A percentile compares a stretch with the other conserved stretches of the same genome.
Evolutionary conservation across 345 rosid genomes (phyloP).

Genomic region (Arabis hirsuta): DNA sequence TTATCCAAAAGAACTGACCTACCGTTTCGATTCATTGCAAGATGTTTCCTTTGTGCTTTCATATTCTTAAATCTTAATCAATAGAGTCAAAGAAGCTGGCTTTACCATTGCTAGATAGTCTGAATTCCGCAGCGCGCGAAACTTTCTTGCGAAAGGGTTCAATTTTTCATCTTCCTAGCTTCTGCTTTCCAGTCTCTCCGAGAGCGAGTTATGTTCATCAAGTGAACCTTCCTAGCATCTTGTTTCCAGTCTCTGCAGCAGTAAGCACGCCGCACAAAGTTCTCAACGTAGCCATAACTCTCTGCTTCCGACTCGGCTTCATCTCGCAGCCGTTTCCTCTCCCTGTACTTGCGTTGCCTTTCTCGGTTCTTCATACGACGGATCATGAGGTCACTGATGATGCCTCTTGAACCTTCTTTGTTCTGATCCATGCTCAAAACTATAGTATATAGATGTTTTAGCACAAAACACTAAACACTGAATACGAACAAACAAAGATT

Average conservation of each 20-base stretch:
- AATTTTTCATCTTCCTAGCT: conserved; percentile 7
- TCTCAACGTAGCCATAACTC: background rate
- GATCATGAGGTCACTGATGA: background rate
- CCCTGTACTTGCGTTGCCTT: background rate
- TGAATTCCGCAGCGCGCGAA: background rate
- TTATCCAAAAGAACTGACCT: conserved; percentile 15
- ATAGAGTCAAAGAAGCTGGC: too few species aligned
- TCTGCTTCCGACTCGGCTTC: background rate
- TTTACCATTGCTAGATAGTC: conserved; percentile 8
- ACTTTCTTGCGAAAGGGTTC: background rate
- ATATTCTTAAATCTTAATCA: too few species aligned
- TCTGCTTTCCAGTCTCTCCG: background rate
- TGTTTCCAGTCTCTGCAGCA: too few species aligned
- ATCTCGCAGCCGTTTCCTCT: too few species aligned
- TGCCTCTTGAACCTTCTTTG: background rate
- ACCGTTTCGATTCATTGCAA: background rate
- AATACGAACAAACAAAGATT: too few species aligned
- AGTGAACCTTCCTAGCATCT: background rate
- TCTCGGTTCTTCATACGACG: background rate
- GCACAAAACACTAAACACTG: too few species aligned
- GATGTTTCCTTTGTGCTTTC: too few species aligned
- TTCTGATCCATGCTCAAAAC: too few species aligned
- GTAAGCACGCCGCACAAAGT: too few species aligned
- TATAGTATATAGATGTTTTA: too few species aligned
- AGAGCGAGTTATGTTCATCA: background rate